phyloP scores from a whole-genome alignment of 2,329 filamentous ascomycete species.

The Waltergamsia citrina region DNA sequence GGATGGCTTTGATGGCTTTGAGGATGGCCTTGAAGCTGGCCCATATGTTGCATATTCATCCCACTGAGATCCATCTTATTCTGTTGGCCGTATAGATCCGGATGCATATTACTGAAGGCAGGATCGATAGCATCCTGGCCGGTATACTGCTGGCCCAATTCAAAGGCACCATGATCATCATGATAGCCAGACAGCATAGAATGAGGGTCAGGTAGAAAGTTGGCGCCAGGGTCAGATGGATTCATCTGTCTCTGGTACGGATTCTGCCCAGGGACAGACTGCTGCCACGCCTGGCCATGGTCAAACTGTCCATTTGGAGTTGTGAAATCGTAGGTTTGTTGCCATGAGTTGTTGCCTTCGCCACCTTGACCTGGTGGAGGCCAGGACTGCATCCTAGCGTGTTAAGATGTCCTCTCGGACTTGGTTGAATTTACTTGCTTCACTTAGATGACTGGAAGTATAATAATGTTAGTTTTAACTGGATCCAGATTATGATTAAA shows the following conservation, averaged over 20 bases:
- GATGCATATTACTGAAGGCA: slow-evolving; percentile 23
- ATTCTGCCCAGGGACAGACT: slow-evolving; percentile 22
- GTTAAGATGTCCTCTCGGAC: background rate
- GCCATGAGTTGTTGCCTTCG: slow-evolving; percentile 24
- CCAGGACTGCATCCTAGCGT: slow-evolving; percentile 28
- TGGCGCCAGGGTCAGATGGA: slow-evolving; percentile 10
- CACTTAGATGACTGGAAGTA: background rate
- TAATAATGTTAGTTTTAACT: no score
- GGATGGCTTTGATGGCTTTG: slow-evolving; percentile 20
- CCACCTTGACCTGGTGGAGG: slow-evolving; percentile 24
- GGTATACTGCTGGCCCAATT: slow-evolving; percentile 22
- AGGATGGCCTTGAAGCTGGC: slow-evolving; percentile 19
- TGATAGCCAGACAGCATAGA: slow-evolving; percentile 16
- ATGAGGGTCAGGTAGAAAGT: slow-evolving; percentile 20
- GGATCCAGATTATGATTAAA: no score
- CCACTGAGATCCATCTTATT: slow-evolving; percentile 13
- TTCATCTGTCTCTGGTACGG: slow-evolving; percentile 7
- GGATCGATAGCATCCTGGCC: slow-evolving; percentile 25
- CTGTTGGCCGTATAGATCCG: slow-evolving; percentile 26
- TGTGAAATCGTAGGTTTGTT: slow-evolving; percentile 20
- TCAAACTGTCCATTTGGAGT: slow-evolving; percentile 26
- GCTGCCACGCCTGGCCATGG: slow-evolving; percentile 25
- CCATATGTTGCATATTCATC: slow-evolving; percentile 16
- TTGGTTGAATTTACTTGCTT: background rate
- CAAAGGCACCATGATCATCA: slow-evolving; percentile 17